phyloP scores from a whole-genome alignment of 345 rosid species.

The Rhizophora apiculata region DNA sequence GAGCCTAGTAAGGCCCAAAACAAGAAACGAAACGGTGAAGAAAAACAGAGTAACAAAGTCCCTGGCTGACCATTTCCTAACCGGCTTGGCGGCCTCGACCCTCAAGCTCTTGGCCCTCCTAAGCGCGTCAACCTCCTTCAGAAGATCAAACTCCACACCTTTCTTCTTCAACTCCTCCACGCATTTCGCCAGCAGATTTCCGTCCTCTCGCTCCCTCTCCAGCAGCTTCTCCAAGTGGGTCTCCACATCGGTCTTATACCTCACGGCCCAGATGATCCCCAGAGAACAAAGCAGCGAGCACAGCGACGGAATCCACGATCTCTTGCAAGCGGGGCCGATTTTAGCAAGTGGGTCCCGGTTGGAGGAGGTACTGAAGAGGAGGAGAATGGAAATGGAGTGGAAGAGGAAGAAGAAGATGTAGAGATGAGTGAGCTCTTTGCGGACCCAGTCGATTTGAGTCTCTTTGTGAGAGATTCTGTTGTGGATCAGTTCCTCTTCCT shows the following conservation, averaged over 20 bases:
- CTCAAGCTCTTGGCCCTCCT: constrained; percentile 94
- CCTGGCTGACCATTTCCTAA: constrained; percentile 78
- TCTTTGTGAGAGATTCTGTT: constrained; percentile 72
- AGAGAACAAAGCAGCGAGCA: constrained; percentile 67
- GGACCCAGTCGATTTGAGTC: constrained; percentile 68
- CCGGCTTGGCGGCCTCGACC: constrained; percentile 38
- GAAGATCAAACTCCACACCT: constrained; percentile 82
- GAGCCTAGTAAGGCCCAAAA: constrained; percentile 68
- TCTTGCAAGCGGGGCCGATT: constrained; percentile 30
- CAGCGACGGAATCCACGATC: constrained; percentile 83
- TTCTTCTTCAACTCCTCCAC: constrained; percentile 91
- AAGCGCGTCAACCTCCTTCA: constrained; percentile 90
- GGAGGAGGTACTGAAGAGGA: constrained; percentile 73
- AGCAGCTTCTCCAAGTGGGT: constrained; percentile 69
- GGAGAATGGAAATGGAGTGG: constrained; percentile 69
- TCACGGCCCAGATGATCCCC: constrained; percentile 78
- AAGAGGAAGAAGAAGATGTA: constrained; percentile 89
- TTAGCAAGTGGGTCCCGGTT: background rate
- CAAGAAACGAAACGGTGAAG: constrained; percentile 68
- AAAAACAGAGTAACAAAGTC: constrained; percentile 77
- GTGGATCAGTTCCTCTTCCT: constrained; percentile 86
- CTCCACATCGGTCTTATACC: constrained; percentile 79
- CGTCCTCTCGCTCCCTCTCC: constrained; percentile 89
- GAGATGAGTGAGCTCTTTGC: constrained; percentile 73
- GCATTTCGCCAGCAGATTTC: constrained; percentile 66